These are phyloP conservation scores for Metschnikowia koreensis DNA, from an alignment of 805 yeast genomes.

Conservation along the genomic window DNA sequence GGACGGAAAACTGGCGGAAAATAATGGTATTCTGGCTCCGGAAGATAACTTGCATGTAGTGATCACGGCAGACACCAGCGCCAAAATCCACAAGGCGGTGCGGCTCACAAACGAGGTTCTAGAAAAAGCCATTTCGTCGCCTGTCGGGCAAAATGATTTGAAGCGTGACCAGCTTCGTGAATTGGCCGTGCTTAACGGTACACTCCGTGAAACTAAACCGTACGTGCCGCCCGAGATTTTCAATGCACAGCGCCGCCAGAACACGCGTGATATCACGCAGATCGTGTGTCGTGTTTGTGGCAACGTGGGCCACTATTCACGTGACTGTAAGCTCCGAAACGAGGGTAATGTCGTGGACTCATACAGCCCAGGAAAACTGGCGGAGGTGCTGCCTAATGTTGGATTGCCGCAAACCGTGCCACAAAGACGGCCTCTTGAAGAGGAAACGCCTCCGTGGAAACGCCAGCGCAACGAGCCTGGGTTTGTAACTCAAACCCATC, in stretches of 20 bases:
- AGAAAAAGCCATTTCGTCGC: conserved; percentile 79
- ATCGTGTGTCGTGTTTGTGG: conserved; percentile 81
- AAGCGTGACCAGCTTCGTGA: conserved; percentile 90
- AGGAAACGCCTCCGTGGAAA: conserved; percentile 9
- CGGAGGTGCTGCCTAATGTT: no score
- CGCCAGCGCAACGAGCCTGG: conserved; percentile 1
- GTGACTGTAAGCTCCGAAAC: conserved; percentile 63
- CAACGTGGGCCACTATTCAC: conserved; percentile 77
- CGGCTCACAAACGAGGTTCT: conserved; percentile 72
- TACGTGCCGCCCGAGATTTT: conserved; percentile 36
- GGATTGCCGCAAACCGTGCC: neutral
- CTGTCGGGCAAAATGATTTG: conserved; percentile 89
- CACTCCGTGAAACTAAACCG: conserved; percentile 79
- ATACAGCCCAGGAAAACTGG: neutral
- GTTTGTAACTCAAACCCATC: neutral
- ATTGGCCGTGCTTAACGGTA: conserved; percentile 91
- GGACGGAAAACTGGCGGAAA: conserved; percentile 62
- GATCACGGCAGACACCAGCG: conserved; percentile 78
- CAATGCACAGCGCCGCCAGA: conserved; percentile 28
- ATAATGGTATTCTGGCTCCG: conserved; percentile 18
- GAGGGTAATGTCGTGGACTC: conserved; percentile 1
- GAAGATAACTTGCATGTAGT: conserved; percentile 84
- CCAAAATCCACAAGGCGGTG: conserved; percentile 71
- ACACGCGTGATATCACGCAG: conserved; percentile 45
- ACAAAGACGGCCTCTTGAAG: conserved; percentile 2